These are phyloP conservation scores for Pyrenochaeta sp. DNA, from an alignment of 2,329 filamentous ascomycete genomes.

Conservation along the genomic window DNA sequence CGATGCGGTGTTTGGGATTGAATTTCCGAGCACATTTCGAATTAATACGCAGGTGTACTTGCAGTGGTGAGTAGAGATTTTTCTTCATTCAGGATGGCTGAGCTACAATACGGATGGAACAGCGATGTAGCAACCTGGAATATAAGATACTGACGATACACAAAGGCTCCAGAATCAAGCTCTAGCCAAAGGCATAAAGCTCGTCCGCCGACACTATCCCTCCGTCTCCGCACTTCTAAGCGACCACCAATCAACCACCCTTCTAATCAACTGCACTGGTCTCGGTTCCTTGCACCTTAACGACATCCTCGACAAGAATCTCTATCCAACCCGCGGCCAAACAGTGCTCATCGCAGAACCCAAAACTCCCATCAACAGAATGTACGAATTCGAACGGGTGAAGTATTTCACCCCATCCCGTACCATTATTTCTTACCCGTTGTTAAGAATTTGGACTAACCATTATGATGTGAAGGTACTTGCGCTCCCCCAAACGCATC, in stretches of 20 bases:
- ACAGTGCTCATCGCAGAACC: conserved; percentile 74
- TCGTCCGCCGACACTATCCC: conserved; percentile 53
- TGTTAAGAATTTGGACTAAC: neutral
- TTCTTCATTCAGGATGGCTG: neutral
- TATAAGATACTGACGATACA: neutral
- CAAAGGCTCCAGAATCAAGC: conserved; percentile 67
- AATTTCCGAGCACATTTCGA: conserved; percentile 48
- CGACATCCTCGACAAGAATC: conserved; percentile 78
- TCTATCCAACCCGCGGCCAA: conserved; percentile 82
- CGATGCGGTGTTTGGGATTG: conserved; percentile 49
- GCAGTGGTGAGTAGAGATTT: conserved; percentile 36
- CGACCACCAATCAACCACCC: conserved; percentile 69
- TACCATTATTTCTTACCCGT: neutral
- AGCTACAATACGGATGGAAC: neutral
- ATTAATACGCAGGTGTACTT: conserved; percentile 51
- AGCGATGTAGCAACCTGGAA: conserved; percentile 4
- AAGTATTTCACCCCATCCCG: conserved; percentile 8
- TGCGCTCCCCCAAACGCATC: conserved; percentile 53
- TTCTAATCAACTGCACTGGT: conserved; percentile 87
- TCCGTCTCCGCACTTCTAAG: conserved; percentile 75
- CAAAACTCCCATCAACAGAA: conserved; percentile 47
- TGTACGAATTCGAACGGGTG: conserved; percentile 41
- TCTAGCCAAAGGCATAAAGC: conserved; percentile 72
- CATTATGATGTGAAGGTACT: conserved; percentile 28
- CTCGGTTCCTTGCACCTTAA: conserved; percentile 77